Evolutionary conservation across 1,284 basidiomycete genomes (phyloP).

Genomic region (Rugosomyces carneus): DNA sequence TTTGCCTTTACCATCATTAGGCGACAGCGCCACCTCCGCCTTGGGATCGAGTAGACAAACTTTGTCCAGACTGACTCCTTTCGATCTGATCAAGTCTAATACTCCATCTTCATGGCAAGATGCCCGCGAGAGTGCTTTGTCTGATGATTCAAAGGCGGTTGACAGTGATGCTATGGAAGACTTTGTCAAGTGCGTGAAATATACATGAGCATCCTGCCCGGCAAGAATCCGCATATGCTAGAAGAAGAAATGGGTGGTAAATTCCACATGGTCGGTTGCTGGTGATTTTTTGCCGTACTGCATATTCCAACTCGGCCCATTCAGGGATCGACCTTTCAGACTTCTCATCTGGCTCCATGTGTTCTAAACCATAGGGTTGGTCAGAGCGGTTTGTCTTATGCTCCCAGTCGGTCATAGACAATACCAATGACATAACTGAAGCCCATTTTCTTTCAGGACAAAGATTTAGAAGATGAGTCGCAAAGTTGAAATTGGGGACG

Average conservation of each 20-base stretch:
- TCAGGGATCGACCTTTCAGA: conserved; percentile 66
- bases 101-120: conserved; percentile 61
- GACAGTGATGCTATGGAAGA: conserved; percentile 61
- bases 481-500: too few species aligned
- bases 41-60: conserved; percentile 90
- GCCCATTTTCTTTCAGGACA: too few species aligned
- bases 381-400: too few species aligned
- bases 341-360: conserved; percentile 93
- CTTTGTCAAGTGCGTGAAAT: conserved; percentile 81
- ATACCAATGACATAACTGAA: too few species aligned
- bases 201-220: conserved; percentile 56
- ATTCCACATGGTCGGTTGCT: background rate
- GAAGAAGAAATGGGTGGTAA: conserved; percentile 1
- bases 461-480: too few species aligned
- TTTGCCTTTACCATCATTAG: conserved; percentile 65
- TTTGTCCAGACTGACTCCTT: conserved; percentile 44
- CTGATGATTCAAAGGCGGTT: conserved; percentile 28
- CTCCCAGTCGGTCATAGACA: too few species aligned
- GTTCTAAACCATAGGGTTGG: too few species aligned
- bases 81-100: conserved; percentile 54
- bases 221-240: conserved; percentile 85
- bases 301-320: conserved; percentile 87
- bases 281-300: conserved; percentile 25
- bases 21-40: conserved; percentile 61
- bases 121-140: conserved; percentile 37